Percentiles rank a stretch among this genome's conserved stretches.
These are phyloP conservation scores for Leishmania major DNA, from an alignment of 208 protist species.

Conservation along the genomic window DNA sequence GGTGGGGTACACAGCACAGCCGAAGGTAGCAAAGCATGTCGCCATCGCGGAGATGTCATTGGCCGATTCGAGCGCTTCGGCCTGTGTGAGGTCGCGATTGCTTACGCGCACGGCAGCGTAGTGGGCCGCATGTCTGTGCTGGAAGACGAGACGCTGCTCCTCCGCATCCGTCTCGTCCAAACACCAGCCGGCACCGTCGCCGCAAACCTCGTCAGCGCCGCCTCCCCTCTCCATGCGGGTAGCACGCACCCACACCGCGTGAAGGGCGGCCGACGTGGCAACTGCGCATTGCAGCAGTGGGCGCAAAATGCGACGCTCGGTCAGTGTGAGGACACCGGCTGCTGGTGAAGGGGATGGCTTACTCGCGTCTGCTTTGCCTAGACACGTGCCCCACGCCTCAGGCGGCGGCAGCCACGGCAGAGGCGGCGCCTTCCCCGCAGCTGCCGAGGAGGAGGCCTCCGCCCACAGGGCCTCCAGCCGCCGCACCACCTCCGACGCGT, in stretches of 20 bases:
- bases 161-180: neutral
- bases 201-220: neutral
- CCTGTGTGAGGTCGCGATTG: neutral
- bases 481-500: conserved; percentile 12
- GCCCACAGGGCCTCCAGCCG: conserved; percentile 7
- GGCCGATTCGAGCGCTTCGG: neutral
- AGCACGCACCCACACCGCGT: conserved; percentile 22
- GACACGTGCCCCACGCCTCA: conserved; percentile 5
- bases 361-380: neutral
- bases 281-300: conserved; percentile 32
- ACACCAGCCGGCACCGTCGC: neutral
- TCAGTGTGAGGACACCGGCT: neutral
- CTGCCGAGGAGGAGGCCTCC: neutral
- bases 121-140: conserved; percentile 7
- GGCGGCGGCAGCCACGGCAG: conserved; percentile 12
- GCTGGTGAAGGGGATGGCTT: neutral
- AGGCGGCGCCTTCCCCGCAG: neutral
- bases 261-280: conserved; percentile 14
- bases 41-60: conserved; percentile 17
- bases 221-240: neutral
- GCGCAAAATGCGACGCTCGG: conserved; percentile 7
- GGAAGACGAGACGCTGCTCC: conserved; percentile 15
- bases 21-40: conserved; percentile 21
- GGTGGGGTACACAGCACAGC: conserved; percentile 12
- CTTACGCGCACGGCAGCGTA: conserved; percentile 19